Evolutionary conservation across 805 yeast species (phyloP).

Genomic region (Nakazawaea siamensis): DNA sequence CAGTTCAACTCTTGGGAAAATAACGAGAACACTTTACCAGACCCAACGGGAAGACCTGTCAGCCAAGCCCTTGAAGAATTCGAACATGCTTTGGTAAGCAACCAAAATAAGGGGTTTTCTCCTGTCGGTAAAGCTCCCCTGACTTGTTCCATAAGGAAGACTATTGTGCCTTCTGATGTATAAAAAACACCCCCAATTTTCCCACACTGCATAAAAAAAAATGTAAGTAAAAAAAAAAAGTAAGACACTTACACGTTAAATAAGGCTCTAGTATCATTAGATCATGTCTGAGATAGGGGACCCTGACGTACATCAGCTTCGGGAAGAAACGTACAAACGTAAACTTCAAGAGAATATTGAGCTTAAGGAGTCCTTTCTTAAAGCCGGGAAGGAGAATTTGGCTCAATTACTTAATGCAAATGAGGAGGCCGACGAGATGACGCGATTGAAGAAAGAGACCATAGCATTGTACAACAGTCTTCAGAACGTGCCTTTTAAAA

Average conservation of each 20-base stretch:
- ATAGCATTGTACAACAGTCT: constrained; percentile 18
- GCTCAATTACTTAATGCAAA: not conserved
- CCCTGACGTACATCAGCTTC: not conserved
- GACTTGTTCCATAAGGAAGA: not conserved
- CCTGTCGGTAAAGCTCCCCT: not conserved
- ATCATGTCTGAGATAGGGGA: not conserved
- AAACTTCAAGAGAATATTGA: constrained; percentile 8
- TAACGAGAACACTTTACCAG: too few relatives aligned
- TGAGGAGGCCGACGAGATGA: constrained; percentile 3
- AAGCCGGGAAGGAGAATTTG: constrained; percentile 1
- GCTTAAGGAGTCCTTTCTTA: constrained; percentile 1
- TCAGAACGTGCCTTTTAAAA: constrained; percentile 19
- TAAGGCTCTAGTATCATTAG: too few relatives aligned
- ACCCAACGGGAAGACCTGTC: too few relatives aligned
- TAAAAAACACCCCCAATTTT: too few relatives aligned
- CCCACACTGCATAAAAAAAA: too few relatives aligned
- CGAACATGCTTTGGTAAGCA: too few relatives aligned
- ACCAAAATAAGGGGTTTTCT: not conserved
- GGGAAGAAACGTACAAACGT: constrained; percentile 9
- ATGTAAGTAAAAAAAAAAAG: too few relatives aligned
- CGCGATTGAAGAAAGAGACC: constrained; percentile 9
- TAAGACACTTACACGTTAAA: too few relatives aligned
- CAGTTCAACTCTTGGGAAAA: too few relatives aligned
- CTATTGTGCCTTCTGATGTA: not conserved
- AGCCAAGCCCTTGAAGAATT: too few relatives aligned